Evolutionary conservation across 208 protist species (phyloP).

Genomic region (Plasmodiophora brassicae): DNA sequence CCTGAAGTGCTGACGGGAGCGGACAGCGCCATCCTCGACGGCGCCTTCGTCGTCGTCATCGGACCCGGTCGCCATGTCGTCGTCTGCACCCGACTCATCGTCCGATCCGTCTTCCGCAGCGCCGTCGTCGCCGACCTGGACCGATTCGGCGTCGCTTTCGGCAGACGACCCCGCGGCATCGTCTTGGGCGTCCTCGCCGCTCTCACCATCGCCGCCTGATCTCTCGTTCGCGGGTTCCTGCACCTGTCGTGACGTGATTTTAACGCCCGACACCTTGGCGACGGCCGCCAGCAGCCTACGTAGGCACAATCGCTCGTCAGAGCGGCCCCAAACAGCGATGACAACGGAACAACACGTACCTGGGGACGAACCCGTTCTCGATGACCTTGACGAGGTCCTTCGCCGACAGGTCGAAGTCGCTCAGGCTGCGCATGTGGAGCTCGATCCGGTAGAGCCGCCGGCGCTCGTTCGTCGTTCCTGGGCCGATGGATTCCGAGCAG

Average conservation of each 20-base stretch:
- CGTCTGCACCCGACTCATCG: conserved; percentile 29
- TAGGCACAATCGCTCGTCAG: too few relatives aligned
- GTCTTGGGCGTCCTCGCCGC: neutral
- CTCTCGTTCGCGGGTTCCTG: conserved; percentile 13
- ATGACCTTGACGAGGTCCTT: neutral
- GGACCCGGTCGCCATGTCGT: neutral
- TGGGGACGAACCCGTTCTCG: neutral
- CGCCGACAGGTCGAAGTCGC: neutral
- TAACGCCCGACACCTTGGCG: neutral
- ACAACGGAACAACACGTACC: too few relatives aligned
- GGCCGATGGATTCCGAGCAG: neutral
- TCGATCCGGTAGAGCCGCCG: neutral
- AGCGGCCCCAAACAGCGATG: too few relatives aligned
- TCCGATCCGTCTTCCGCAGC: neutral
- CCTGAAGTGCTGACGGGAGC: neutral
- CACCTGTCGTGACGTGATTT: neutral
- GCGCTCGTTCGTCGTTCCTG: neutral
- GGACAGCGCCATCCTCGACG: neutral
- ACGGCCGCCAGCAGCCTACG: neutral
- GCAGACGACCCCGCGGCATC: neutral
- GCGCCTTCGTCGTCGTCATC: neutral
- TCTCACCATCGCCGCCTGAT: neutral
- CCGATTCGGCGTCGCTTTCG: neutral
- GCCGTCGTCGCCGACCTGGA: neutral
- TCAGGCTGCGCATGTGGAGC: neutral